Evolutionary conservation across 2,329 filamentous ascomycete species (phyloP), one percentile per base, ranked within the genome.

Genomic region (Ceratocystis diversiconidia): DNA sequence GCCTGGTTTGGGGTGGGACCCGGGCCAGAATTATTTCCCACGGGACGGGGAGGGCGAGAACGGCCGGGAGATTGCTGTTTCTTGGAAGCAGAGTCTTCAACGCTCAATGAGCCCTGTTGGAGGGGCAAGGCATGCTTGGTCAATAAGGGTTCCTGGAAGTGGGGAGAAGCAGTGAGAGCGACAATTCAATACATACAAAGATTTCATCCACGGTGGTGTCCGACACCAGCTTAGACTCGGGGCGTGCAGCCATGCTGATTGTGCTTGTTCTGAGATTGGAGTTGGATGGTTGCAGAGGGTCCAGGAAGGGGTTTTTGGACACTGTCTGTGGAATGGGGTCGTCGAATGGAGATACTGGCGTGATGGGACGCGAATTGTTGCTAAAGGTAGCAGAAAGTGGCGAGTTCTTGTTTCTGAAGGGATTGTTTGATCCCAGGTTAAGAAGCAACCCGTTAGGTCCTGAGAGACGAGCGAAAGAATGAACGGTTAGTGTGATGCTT

Each of bases 351-450:
- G 82, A 86, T 69, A 75, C 75, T 70, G 76, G 77, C 74, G 76
- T 71, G 70, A 67, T 44, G 28, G 65, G 65, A 17, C 63, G 69
- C 69, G 60, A 72, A 69, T 55, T 77, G 69, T 68, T 73, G 72
- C 68, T 69, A 71, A 74, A 64, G 76, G 63, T 67, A 46, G 65
- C 62, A 60, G 67, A 68, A 28, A 68, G 73, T 62, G 82, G 86
- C 69, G 87, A 89, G 46, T 79, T 78, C 69, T 85, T 84, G 75
- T 89, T 89, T 78, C 88, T 86, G 72, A 84, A 92, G 69, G 88
- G 88, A 73, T 92, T 92, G 80, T 91, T 91, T 74, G 88, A 91
- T 74, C 86, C 85, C 72, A 91, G 82, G 75, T 85, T 87, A 74
- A 87, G 77, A 65, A 82, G 78, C 73, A 87, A 78, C 70, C 79